Percentiles rank a stretch among this genome's conserved stretches.
These are phyloP conservation scores for Chlamydomonas sp. DNA, from an alignment of 139 green algal genomes.

Conservation along the genomic window DNA sequence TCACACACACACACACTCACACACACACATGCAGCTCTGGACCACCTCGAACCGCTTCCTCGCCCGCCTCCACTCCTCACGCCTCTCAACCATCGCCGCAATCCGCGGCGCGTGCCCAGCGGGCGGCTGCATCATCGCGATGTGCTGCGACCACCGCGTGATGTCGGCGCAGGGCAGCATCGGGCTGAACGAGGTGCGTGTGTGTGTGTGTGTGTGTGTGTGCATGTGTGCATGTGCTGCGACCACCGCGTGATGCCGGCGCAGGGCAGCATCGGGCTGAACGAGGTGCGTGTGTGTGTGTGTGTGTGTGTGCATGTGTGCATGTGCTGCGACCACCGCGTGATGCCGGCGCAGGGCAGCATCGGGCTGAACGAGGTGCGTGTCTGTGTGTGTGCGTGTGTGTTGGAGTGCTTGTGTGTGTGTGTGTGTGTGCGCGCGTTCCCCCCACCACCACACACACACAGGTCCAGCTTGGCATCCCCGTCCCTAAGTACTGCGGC, in stretches of 20 bases:
- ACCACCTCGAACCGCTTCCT: conserved; percentile 66
- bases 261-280: conserved; percentile 15
- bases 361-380: conserved; percentile 15
- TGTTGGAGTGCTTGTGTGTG: too few relatives aligned
- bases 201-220: too few relatives aligned
- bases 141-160: conserved; percentile 83
- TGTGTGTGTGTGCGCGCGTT: too few relatives aligned
- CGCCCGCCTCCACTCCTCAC: conserved; percentile 46
- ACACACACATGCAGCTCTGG: conserved; percentile 80
- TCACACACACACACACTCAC: too few relatives aligned
- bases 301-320: too few relatives aligned
- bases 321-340: conserved; percentile 80
- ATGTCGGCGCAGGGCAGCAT: conserved; percentile 55
- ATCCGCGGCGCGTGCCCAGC: conserved; percentile 86
- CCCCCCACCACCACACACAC: too few relatives aligned
- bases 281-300: too few relatives aligned
- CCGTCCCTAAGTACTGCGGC: conserved; percentile 79
- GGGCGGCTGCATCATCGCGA: conserved; percentile 76
- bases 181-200: conserved; percentile 14
- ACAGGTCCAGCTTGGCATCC: conserved; percentile 74
- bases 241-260: conserved; percentile 79
- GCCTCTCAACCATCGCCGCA: conserved; percentile 70
- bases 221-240: too few relatives aligned
- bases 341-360: conserved; percentile 62
- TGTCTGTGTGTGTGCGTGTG: too few relatives aligned